A percentile compares a stretch with the other conserved stretches of the same genome.
Conservation (phyloP, 2,329 filamentous ascomycete species). For the Paramyrothecium roridum region DNA sequence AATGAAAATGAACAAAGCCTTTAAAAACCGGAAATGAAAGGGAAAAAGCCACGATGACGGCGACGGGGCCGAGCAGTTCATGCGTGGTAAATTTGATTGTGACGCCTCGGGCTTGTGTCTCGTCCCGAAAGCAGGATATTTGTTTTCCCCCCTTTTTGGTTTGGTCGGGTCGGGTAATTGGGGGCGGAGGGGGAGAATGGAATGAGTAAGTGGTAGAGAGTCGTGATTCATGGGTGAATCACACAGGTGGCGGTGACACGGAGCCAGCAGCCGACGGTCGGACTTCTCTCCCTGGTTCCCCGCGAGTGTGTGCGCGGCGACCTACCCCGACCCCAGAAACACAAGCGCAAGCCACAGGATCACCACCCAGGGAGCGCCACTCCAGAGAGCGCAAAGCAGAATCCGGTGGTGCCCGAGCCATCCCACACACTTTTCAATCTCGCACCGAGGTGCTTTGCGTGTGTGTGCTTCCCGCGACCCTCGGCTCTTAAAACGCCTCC, state of each 20-base stretch:
- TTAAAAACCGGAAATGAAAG: too few species aligned
- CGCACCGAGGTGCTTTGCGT: too few species aligned
- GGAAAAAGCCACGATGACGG: too few species aligned
- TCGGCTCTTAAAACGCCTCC: too few species aligned
- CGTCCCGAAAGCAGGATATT: neutral
- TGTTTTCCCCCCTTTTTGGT: neutral
- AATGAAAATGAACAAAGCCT: too few species aligned
- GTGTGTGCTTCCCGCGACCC: too few species aligned
- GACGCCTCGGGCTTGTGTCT: neutral
- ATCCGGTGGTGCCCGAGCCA: neutral
- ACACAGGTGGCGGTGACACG: neutral
- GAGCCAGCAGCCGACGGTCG: neutral
- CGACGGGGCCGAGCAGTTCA: conserved; percentile 2
- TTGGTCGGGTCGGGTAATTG: neutral
- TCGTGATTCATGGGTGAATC: neutral
- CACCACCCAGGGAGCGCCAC: neutral
- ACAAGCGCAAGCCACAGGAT: neutral
- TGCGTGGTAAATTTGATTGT: neutral
- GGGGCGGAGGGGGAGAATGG: neutral
- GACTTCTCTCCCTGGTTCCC: neutral
- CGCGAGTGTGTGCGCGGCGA: neutral
- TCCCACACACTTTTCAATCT: too few species aligned
- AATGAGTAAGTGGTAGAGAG: neutral
- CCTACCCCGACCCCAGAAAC: neutral
- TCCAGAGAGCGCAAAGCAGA: neutral